Evolutionary conservation across 768 basidiomycete genomes (phyloP).

Genomic region (Multifurca ochricompacta): DNA sequence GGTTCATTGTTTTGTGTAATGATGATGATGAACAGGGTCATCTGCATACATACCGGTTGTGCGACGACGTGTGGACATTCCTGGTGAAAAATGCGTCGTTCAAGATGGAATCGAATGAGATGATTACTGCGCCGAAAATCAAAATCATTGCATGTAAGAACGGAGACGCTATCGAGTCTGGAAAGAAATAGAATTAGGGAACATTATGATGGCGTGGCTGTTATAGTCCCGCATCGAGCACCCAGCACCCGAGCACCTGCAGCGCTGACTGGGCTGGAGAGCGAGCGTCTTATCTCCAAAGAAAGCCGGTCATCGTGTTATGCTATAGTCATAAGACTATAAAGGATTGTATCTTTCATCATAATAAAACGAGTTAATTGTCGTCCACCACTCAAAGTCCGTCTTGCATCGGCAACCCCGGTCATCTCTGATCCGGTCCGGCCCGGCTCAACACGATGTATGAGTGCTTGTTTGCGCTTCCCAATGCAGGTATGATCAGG

Average conservation of each 20-base stretch:
- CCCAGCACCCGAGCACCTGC: too few relatives aligned
- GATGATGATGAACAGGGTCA: conserved; percentile 49
- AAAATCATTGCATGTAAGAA: conserved; percentile 99
- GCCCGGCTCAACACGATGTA: too few relatives aligned
- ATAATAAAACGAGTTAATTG: too few relatives aligned
- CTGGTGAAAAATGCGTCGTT: conserved; percentile 88
- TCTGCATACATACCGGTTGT: conserved; percentile 83
- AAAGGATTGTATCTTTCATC: too few relatives aligned
- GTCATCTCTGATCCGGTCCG: too few relatives aligned
- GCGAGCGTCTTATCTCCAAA: neutral
- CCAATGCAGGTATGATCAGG: too few relatives aligned
- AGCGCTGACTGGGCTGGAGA: neutral
- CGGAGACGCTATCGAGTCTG: conserved; percentile 77
- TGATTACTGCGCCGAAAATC: conserved; percentile 67
- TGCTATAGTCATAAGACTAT: too few relatives aligned
- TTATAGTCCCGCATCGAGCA: too few relatives aligned
- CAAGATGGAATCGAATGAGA: conserved; percentile 91
- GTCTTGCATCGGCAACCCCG: too few relatives aligned
- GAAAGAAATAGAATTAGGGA: conserved; percentile 50
- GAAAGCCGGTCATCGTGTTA: neutral
- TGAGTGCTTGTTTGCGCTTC: too few relatives aligned
- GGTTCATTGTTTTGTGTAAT: too few relatives aligned
- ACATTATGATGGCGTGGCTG: neutral
- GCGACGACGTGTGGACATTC: conserved; percentile 99
- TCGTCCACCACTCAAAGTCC: too few relatives aligned